phyloP scores from a whole-genome alignment of 495 filamentous ascomycete species.

The Aspergillus sparsus region DNA sequence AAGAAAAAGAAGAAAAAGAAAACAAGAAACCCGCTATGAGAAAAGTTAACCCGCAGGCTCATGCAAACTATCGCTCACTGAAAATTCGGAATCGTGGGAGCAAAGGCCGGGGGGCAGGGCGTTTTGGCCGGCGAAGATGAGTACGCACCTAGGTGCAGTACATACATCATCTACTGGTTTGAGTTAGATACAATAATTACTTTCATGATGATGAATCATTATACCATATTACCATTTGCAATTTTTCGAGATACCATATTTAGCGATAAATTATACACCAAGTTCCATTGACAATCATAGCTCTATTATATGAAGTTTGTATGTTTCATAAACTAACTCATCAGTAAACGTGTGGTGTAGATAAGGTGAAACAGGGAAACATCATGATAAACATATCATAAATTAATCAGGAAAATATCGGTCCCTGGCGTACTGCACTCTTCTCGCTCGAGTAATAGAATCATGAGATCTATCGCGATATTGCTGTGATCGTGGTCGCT shows the following conservation, averaged over 20 bases:
- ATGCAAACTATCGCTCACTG: constrained; percentile 80
- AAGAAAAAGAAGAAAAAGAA: constrained; percentile 28
- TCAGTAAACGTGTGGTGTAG: no score
- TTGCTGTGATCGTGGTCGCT: constrained; percentile 3
- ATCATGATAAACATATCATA: constrained; percentile 17
- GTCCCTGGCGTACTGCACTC: constrained; percentile 35
- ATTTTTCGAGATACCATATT: constrained; percentile 29
- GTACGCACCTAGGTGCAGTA: background rate
- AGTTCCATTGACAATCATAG: constrained; percentile 17
- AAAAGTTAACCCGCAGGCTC: constrained; percentile 72
- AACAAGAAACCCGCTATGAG: constrained; percentile 59
- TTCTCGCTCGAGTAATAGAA: constrained; percentile 27
- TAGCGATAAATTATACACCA: constrained; percentile 20
- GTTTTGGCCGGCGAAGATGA: constrained; percentile 41
- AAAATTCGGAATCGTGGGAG: constrained; percentile 67
- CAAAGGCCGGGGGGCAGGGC: constrained; percentile 43
- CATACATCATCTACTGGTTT: no score
- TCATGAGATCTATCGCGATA: constrained; percentile 24
- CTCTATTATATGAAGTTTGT: no score
- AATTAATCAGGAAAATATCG: constrained; percentile 44
- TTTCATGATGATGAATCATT: no score
- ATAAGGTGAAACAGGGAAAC: no score
- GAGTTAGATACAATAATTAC: no score
- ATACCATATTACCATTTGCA: constrained; percentile 11
- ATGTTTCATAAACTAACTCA: constrained; percentile 16